Evolutionary conservation across 108 stramenopile species (phyloP).

Genomic region (Epithemia pelagica): DNA sequence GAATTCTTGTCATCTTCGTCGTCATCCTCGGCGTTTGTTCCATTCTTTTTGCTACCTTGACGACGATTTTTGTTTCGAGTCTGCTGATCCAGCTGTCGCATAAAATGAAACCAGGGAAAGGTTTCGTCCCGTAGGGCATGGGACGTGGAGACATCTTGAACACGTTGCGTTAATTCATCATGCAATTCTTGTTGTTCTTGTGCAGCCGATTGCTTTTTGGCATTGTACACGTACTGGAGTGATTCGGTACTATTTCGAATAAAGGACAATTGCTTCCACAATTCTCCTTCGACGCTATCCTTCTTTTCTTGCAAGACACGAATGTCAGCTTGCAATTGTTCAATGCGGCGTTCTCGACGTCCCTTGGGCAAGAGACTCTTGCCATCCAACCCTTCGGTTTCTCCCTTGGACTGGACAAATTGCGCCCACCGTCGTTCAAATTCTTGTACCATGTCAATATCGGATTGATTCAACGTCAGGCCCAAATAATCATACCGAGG

Average conservation of each 20-base stretch:
- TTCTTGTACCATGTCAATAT: slow-evolving; percentile 16
- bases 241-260: slow-evolving; percentile 14
- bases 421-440: slow-evolving; percentile 23
- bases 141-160: slow-evolving; percentile 18
- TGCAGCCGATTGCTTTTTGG: slow-evolving; percentile 5
- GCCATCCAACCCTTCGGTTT: no score
- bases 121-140: slow-evolving; percentile 11
- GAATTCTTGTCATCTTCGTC: slow-evolving; percentile 5
- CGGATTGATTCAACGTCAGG: slow-evolving; percentile 4
- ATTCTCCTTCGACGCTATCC: slow-evolving; percentile 25
- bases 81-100: slow-evolving; percentile 18
- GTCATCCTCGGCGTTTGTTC: background rate
- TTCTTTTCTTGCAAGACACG: slow-evolving; percentile 11
- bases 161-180: slow-evolving; percentile 10
- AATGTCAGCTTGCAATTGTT: slow-evolving; percentile 14
- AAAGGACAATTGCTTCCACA: slow-evolving; percentile 36
- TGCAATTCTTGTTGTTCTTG: slow-evolving; percentile 12
- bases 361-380: slow-evolving; percentile 12
- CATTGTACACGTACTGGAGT: slow-evolving; percentile 20
- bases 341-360: slow-evolving; percentile 16
- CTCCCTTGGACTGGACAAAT: background rate
- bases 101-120: slow-evolving; percentile 33
- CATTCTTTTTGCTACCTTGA: background rate
- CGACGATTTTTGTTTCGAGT: background rate
- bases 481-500: slow-evolving; percentile 4